Evolutionary conservation across 108 stramenopile genomes (phyloP), one percentile per base, ranked within the genome.

Genomic region (Discostella pseudostelligera): DNA sequence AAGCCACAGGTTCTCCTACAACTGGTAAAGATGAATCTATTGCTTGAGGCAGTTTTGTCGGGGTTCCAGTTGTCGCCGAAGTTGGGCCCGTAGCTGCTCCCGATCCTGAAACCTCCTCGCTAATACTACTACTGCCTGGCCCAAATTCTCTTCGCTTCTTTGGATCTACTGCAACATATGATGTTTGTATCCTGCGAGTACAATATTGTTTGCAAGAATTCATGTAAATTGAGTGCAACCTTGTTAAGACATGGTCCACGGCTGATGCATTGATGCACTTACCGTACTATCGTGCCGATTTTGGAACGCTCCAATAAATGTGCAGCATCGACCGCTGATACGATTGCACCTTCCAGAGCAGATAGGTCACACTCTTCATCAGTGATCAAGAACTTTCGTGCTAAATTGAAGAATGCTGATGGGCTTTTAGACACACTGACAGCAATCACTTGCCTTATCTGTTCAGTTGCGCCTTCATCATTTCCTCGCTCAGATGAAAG

Each of bases 321-420:
- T 56, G 90, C 90, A 9, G 90, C 87, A 76, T 92, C 90, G 44
- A 92, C 83, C 25, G 90, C 90, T 51, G 87, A 84, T 20, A 92
- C 90, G 37, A 92, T 92, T 7, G 90, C 90, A 49, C 90, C 90
- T 74, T 92, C 90, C 10, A 92, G 59, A 32, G 90, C 90, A 36
- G 90, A 92, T 8, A 92, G 78, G 59, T 92, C 90, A 56, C 84
- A 86, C 58, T 72, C 72, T 51, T 88, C 90, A 65, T 92, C 87
- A 25, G 84, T 87, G n/a, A 85, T 80, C 44, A 92, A 79, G 62
- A 92, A 92, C 62, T 88, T 92, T 48, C 86, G 50, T 39, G 90
- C 87, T 29, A 92, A 70, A 56, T 92, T 88, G 70, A 92, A 92
- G 57, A 88, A 92, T 14, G 87, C 90, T 9, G 85, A 79, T 22